Evolutionary conservation across 371 early-diverging fungal species (phyloP).

Genomic region (Catenaria anguillulae): DNA sequence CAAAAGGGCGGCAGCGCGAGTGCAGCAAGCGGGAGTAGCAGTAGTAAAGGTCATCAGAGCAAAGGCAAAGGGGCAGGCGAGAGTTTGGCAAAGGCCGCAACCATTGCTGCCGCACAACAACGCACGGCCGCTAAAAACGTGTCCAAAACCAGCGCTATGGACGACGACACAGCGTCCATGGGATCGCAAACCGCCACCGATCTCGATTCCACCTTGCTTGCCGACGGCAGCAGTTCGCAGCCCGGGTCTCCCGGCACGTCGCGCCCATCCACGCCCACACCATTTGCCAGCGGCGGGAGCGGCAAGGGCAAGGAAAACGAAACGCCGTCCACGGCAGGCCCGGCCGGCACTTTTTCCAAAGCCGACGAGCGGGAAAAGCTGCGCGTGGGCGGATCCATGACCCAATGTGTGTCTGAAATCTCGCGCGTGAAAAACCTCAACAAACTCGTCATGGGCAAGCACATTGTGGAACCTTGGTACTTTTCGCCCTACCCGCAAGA

Average conservation of each 20-base stretch:
- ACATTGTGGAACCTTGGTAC: conserved; percentile 94
- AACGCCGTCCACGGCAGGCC: neutral
- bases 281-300: neutral
- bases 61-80: neutral
- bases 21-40: too few species aligned
- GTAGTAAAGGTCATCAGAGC: neutral
- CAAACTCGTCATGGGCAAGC: conserved; percentile 82
- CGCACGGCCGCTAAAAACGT: neutral
- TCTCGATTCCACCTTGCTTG: too few species aligned
- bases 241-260: too few species aligned
- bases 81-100: conserved; percentile 8
- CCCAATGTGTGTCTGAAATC: conserved; percentile 78
- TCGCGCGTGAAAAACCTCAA: conserved; percentile 87
- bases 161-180: neutral
- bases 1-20: neutral
- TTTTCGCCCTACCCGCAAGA: conserved; percentile 89
- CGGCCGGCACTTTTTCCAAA: too few species aligned
- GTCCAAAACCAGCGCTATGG: neutral
- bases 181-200: too few species aligned
- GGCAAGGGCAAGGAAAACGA: neutral
- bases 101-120: conserved; percentile 9
- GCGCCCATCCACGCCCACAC: too few species aligned
- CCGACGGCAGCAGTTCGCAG: too few species aligned
- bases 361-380: conserved; percentile 68
- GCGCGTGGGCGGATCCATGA: conserved; percentile 84